These are phyloP conservation scores for Neoconidiobolus thromboides DNA, from an alignment of 371 early-diverging fungal species.

Conservation along the genomic window DNA sequence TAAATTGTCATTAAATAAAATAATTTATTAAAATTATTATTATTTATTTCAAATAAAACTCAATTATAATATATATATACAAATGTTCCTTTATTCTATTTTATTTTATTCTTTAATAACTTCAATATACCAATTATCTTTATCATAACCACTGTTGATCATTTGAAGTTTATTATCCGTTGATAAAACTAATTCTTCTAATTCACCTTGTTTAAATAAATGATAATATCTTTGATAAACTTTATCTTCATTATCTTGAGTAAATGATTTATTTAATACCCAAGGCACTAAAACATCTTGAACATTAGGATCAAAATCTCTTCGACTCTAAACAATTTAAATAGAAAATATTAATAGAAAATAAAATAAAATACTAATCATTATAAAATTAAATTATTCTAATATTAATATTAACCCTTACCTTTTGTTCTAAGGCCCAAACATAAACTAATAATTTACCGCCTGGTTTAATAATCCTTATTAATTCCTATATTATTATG, in stretches of 20 bases:
- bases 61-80: too few species aligned
- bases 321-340: not conserved
- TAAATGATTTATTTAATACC: slow-evolving; percentile 28
- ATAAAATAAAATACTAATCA: not conserved
- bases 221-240: slow-evolving; percentile 61
- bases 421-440: slow-evolving; percentile 84
- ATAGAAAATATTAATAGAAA: not conserved
- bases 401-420: slow-evolving; percentile 2
- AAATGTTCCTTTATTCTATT: too few species aligned
- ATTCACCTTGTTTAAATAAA: slow-evolving; percentile 72
- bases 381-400: slow-evolving; percentile 13
- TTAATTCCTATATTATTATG: slow-evolving; percentile 31
- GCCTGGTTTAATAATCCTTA: slow-evolving; percentile 48
- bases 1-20: too few species aligned
- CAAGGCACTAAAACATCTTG: slow-evolving; percentile 94
- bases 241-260: slow-evolving; percentile 10
- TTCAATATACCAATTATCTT: slow-evolving; percentile 74
- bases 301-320: slow-evolving; percentile 50
- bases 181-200: slow-evolving; percentile 39
- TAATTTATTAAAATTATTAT: too few species aligned
- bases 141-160: slow-evolving; percentile 59
- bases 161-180: slow-evolving; percentile 22
- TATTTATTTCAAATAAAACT: too few species aligned
- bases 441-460: slow-evolving; percentile 73
- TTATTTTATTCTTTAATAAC: not conserved